phyloP scores from a whole-genome alignment of 768 basidiomycete genomes.

The Hirschioporus abietinus region DNA sequence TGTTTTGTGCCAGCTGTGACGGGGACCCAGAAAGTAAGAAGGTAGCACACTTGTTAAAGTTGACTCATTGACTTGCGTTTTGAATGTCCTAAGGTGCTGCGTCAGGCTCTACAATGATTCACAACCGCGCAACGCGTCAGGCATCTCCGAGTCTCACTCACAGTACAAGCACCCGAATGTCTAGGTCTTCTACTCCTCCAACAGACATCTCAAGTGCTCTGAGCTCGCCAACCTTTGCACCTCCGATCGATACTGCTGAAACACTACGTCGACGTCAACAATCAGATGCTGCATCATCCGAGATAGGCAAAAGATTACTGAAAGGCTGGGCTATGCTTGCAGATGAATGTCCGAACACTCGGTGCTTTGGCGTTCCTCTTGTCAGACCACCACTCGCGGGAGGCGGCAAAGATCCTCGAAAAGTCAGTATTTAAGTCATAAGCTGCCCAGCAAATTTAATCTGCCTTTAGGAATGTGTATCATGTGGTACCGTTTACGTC shows the following conservation, averaged over 20 bases:
- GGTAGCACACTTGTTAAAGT: background rate
- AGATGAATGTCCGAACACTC: constrained; percentile 68
- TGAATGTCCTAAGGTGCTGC: background rate
- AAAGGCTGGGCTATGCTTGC: constrained; percentile 89
- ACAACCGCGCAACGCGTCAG: background rate
- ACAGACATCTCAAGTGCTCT: constrained; percentile 64
- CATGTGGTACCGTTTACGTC: constrained; percentile 61
- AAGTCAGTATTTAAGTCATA: constrained; percentile 36
- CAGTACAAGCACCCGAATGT: constrained; percentile 42
- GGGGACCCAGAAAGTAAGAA: constrained; percentile 29
- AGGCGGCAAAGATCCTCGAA: constrained; percentile 56
- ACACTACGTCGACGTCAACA: constrained; percentile 67
- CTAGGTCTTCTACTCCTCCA: constrained; percentile 69
- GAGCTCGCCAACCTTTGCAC: constrained; percentile 59
- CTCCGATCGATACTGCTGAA: constrained; percentile 62
- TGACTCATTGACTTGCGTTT: background rate
- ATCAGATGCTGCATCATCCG: constrained; percentile 73
- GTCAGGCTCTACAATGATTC: background rate
- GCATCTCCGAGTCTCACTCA: constrained; percentile 33
- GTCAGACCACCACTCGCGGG: constrained; percentile 68
- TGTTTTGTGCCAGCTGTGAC: constrained; percentile 65
- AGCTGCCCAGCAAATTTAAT: constrained; percentile 3
- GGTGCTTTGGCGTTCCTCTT: constrained; percentile 79
- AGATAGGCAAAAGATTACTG: constrained; percentile 72
- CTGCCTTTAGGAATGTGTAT: constrained; percentile 63